Base-by-base conservation (phyloP, 345 rosid species). In the Hypericum androsaemum region DNA sequence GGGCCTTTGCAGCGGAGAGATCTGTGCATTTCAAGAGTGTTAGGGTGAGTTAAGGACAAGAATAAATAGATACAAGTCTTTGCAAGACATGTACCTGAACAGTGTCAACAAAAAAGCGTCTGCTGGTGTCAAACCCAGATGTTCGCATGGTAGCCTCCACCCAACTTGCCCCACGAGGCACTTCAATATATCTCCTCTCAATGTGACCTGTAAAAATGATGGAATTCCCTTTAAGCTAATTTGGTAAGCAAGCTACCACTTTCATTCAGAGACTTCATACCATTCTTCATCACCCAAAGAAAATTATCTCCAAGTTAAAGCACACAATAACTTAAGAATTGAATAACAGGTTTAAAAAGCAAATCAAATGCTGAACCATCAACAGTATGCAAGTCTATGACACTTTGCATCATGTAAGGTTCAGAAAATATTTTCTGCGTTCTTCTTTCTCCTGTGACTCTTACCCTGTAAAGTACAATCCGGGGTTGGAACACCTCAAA, bases 1-100 rank as follows among this genome's bases (percentile, higher is more conserved):
- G 52, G 99, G 99, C 74, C 97, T 86, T 80, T 58, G 84, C 65
- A 92, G 61, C 10, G 95, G 95, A 72, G 90, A 83, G 56, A 92
- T 64, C 98, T 92, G 94, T 70, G 78, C 22, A 59, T 50, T 22
- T 44, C 43, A 59, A 64, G 50, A 43, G 62, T 39, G 59, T 83
- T 49, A 74, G 62, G 71, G 49, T 50, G 63, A 51, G 49, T 43
- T 62, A 13, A 13, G 32, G 36, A 40, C 41, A 39, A 48, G 9
- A 38, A 6, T 13, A 60, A 11, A 59, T 42, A 54, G 8, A 9
- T 8, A 28, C 48, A 39, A 53, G 64, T 54, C 48, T 28, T 13
- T 12, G 32, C 37, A 56, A 13, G 60, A 47, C 32, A 22, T 38
- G 38, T 71, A 92, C 98, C 95, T 92, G 98, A 65, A 92, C 77